Evolutionary conservation across 202 grass and related monocot species (phyloP), one percentile per base, ranked within the genome.

Genomic region (Panicum hallii): DNA sequence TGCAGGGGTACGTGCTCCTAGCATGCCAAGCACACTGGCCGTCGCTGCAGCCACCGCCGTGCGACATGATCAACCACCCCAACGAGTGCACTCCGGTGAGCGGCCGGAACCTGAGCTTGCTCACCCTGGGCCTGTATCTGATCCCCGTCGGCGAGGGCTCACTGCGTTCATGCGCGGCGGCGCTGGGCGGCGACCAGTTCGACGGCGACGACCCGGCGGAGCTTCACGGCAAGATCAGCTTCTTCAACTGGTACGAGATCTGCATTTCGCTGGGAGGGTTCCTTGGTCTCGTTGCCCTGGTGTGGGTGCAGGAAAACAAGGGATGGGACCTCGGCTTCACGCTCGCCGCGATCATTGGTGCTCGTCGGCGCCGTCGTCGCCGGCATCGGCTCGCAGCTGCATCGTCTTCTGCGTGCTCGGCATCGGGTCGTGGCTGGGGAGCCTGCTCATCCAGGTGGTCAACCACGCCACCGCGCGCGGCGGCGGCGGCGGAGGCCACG

Each of bases 241-340:
- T 79, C 86, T 96, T 96, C 88, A 96, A 96, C 83, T 96, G 89
- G 90, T 89, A n/a, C 67, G 63, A 89, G 3, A 88, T 96, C 73
- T 72, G 66, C n/a, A 91, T 96, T 23, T 96, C 93, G 2, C 45
- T 96, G 1, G 93, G 89, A 13, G 86, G 84, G 0, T 85, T 96
- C 73, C 28, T 84, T 22, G 90, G 93, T 9, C 80, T 93, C 54
- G 55, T 83, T 20, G 28, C 89, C 32, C 1, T 93, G 2, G 90
- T 96, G 34, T 96, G 93, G 93, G 85, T 91, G 19, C 78, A 96
- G 84, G 81, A 91, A 20, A 88, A 91, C 81, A 49, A 88, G 78
- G 90, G 93, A 0, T 96, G 93, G 93, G 87, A 78, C 23, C 80
- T 91, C 45, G 26, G 86, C 34, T 89, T 96, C 64, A 74, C 54